Percentiles rank a stretch among this genome's conserved stretches.
Evolutionary conservation across 2,329 filamentous ascomycete genomes (phyloP).

Genomic region (Clonostachys rosea): DNA sequence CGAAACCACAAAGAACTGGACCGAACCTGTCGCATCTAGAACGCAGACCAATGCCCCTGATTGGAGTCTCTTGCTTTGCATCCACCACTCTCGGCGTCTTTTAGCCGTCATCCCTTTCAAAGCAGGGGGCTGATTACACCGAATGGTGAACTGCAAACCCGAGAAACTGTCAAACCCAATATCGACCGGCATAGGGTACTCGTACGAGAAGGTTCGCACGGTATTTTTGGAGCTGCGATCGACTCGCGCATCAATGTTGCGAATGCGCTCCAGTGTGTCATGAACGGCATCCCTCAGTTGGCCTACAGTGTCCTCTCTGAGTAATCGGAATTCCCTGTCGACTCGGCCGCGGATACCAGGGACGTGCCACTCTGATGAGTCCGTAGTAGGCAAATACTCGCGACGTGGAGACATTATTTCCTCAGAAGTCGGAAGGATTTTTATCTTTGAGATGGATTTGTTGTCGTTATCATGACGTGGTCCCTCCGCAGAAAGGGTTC

Average conservation of each 20-base stretch:
- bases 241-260: constrained; percentile 14
- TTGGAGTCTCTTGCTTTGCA: no score
- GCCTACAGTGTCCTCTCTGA: constrained; percentile 50
- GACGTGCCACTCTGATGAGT: constrained; percentile 25
- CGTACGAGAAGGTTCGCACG: constrained; percentile 16
- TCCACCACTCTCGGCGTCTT: no score
- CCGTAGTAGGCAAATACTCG: constrained; percentile 37
- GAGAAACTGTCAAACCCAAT: constrained; percentile 20
- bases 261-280: constrained; percentile 19
- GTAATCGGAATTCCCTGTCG: constrained; percentile 49
- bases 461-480: constrained; percentile 46
- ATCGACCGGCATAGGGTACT: constrained; percentile 19
- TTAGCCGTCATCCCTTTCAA: no score
- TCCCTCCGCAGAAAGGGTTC: constrained; percentile 19
- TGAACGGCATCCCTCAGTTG: constrained; percentile 44
- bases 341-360: constrained; percentile 39
- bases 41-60: no score
- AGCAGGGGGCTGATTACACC: no score
- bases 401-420: constrained; percentile 35
- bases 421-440: constrained; percentile 40
- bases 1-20: no score
- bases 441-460: constrained; percentile 36
- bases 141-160: constrained; percentile 34
- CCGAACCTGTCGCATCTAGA: no score
- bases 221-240: neutral